phyloP scores from a whole-genome alignment of 2,329 filamentous ascomycete genomes.

The Xylaria sp. region DNA sequence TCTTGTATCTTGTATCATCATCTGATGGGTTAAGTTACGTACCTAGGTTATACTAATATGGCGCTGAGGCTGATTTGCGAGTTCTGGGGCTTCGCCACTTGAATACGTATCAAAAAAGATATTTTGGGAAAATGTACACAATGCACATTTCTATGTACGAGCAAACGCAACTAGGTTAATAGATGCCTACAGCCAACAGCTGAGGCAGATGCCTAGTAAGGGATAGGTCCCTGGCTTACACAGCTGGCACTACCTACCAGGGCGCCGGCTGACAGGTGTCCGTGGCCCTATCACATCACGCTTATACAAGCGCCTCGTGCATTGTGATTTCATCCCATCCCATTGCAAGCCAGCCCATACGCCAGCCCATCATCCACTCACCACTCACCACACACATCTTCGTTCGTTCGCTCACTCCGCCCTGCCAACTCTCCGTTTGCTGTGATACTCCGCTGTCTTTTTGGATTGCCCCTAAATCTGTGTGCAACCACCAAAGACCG shows the following conservation, averaged over 20 bases:
- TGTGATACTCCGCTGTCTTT: slow-evolving; percentile 6
- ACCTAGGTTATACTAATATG: background rate
- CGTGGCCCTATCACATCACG: background rate
- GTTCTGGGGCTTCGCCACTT: too few species aligned
- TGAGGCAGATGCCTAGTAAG: background rate
- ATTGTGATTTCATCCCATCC: too few species aligned
- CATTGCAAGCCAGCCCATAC: too few species aligned
- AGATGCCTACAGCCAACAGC: too few species aligned
- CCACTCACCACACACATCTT: slow-evolving; percentile 7
- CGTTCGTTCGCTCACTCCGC: background rate
- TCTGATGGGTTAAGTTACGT: background rate
- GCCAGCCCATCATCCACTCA: too few species aligned
- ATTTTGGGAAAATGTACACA: background rate
- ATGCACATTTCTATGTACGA: background rate
- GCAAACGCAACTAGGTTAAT: too few species aligned
- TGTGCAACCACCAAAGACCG: slow-evolving; percentile 1
- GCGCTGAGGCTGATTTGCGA: background rate
- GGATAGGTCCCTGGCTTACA: background rate
- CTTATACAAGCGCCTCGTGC: background rate
- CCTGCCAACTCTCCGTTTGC: background rate
- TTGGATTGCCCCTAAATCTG: slow-evolving; percentile 3
- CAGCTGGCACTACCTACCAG: background rate
- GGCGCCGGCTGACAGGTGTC: background rate
- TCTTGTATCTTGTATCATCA: background rate
- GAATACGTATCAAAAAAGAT: too few species aligned